Base-by-base conservation (phyloP, 257 asterid genomes). In the Solanum chilense region DNA sequence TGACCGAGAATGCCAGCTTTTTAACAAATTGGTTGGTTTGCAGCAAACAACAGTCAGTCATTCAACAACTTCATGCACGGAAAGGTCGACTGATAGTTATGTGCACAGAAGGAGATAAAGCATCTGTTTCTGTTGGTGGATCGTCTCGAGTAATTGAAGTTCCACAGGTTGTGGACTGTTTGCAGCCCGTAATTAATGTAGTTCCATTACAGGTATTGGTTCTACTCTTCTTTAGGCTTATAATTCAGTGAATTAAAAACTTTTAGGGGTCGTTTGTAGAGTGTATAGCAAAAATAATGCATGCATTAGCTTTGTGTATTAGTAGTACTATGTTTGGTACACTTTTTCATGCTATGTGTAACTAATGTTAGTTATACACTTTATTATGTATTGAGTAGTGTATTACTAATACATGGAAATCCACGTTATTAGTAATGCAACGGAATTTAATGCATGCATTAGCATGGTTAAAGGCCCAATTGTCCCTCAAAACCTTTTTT, bases 61-160 rank as follows among this genome's bases (percentile, higher is more conserved):
- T 95, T 93, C 99, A 97, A 90, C 99, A 97, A 87, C 98, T 97
- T 86, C 98, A 97, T 92, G 99, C 99, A 29, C 94, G 99, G 82
- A 97, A 97, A 93, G 99, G 99, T 78, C 91, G 99, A 71, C 94
- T 97, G 7, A 93, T 97, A 86, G 98, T 97, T 88, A 95, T 97
- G 98, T 97, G 99, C 71, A 90, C 93, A 12, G 77, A 94, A 93
- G 99, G 98, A 82, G 98, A 95, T 86, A 93, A 93, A 45, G 91
- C 93, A 89, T 94, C 97, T 85, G 99, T 95, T 29, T 89, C 93
- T 76, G 93, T 92, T 62, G 94, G 97, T 84, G 98, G 98, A 89
- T 90, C 98, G 9, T 94, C 93, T 89, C 99, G 99, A n/a, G 94
- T 95, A 42, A 90, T 95, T 89, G 99, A 97, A 92, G 98, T 97